Evolutionary conservation across 257 asterid genomes (phyloP), one percentile per base, ranked within the genome.

Genomic region (Capsicum chinense): DNA sequence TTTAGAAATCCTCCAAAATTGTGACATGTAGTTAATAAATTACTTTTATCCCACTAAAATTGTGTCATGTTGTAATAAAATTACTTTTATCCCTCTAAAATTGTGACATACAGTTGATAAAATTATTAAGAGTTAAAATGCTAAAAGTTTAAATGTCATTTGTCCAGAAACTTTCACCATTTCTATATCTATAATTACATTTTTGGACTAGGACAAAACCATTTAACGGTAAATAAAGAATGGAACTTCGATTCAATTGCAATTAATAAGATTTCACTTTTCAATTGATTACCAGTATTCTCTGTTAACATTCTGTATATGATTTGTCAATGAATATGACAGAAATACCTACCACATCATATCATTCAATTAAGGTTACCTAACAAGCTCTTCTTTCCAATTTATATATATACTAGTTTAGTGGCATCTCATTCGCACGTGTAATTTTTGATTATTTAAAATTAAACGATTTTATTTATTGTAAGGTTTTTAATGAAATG

Each of bases 341-440:
- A 47, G 39, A 47, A 47, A 47, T n/a, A 12, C 58, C 42, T 73
- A 47, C 17, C 58, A 12, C 58, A n/a, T 47, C 57, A 47, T 26
- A 64, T 71, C 58, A n/a, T 12, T 73, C 80, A 73, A n/a, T 73
- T 73, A 73, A 47, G 80, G 57, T 47, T 73, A 73, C 59, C 80
- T 47, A 73, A 47, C 80, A 73, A 71, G 17, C 4, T n/a, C 9
- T 71, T 71, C 17, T 48, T 73, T 73, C 37, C 42, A 73, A 11
- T 48, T 9, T 73, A 21, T 21, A 21, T 21, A 21, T 21, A 21
- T 21, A 21, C 21, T 21, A 21, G 21, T 21, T 21, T 21, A 21
- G 21, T 21, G 21, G 21, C 21, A 21, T 21, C 0, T 0, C 0
- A 21, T 0, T 21, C 21, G 21, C 21, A 21, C 21, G 21, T 21